Conservation (phyloP, 1,284 basidiomycete genomes). For the Ustilago trichophora region DNA sequence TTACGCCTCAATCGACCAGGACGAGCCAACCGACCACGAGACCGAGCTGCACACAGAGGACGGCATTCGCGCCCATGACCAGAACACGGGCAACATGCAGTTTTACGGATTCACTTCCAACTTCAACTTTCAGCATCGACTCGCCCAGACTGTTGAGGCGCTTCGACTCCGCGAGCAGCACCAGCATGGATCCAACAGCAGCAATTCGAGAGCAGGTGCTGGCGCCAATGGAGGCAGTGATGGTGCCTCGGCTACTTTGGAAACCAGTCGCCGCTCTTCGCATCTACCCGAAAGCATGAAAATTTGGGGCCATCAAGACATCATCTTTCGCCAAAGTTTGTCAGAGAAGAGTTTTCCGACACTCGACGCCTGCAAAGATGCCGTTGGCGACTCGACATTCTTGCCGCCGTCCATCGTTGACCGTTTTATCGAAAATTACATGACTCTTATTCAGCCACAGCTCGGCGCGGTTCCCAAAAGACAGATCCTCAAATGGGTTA, state of each 20-base stretch:
- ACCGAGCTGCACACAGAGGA: slow-evolving; percentile 39
- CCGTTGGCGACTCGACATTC: slow-evolving; percentile 41
- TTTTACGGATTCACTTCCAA: slow-evolving; percentile 52
- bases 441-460: slow-evolving; percentile 46
- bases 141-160: slow-evolving; percentile 42
- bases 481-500: slow-evolving; percentile 47
- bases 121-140: slow-evolving; percentile 48
- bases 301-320: slow-evolving; percentile 45
- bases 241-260: background rate
- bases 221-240: slow-evolving; percentile 1
- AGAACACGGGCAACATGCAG: slow-evolving; percentile 47
- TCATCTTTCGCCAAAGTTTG: slow-evolving; percentile 40
- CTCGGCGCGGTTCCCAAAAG: slow-evolving; percentile 35
- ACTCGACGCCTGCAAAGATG: slow-evolving; percentile 31
- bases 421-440: slow-evolving; percentile 50
- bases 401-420: slow-evolving; percentile 44
- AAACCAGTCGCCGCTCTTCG: slow-evolving; percentile 15
- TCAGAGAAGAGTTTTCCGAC: slow-evolving; percentile 39
- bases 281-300: slow-evolving; percentile 44
- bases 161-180: slow-evolving; percentile 36
- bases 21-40: slow-evolving; percentile 25
- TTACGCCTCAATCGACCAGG: slow-evolving; percentile 41
- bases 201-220: background rate
- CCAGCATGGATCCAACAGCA: slow-evolving; percentile 15
- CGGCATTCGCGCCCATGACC: slow-evolving; percentile 47